A percentile compares a stretch with the other conserved stretches of the same genome.
phyloP scores from a whole-genome alignment of 2,329 filamentous ascomycete species.

The Trichoderma sp. region DNA sequence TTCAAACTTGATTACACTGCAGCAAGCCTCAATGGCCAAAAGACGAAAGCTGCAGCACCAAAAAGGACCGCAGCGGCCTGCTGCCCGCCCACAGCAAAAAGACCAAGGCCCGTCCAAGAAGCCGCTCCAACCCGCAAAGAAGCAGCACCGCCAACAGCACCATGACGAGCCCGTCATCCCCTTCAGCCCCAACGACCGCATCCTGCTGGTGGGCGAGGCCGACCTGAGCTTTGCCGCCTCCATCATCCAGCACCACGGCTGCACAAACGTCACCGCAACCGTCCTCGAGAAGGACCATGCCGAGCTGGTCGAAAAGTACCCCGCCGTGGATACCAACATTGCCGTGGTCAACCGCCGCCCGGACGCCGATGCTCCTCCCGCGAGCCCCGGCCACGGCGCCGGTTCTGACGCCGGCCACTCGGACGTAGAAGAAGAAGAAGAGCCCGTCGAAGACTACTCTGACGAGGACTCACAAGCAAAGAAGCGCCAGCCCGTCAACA shows the following conservation, averaged over 20 bases:
- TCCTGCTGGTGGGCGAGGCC: constrained; percentile 78
- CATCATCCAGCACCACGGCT: constrained; percentile 67
- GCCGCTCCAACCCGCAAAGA: constrained; percentile 28
- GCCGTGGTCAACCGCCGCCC: constrained; percentile 47
- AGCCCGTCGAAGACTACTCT: background rate
- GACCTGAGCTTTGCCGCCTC: constrained; percentile 78
- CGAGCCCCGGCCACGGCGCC: constrained; percentile 17
- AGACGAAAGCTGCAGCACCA: constrained; percentile 49
- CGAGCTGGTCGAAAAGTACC: constrained; percentile 73
- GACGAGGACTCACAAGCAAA: constrained; percentile 13
- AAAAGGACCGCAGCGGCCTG: constrained; percentile 2
- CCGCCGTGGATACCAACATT: constrained; percentile 66
- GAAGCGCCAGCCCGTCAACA: constrained; percentile 35
- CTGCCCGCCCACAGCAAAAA: constrained; percentile 30
- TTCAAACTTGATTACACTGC: background rate
- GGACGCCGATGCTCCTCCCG: constrained; percentile 7
- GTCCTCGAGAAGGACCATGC: constrained; percentile 62
- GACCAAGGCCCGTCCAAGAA: constrained; percentile 7
- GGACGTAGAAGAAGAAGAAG: background rate
- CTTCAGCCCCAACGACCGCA: constrained; percentile 67
- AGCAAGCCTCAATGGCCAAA: constrained; percentile 41
- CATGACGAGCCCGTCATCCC: constrained; percentile 60
- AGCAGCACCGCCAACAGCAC: constrained; percentile 36
- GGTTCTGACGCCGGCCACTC: constrained; percentile 35
- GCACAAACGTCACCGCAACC: constrained; percentile 69